These are phyloP conservation scores for Aegilops longissima DNA, from an alignment of 176 grass and related monocot genomes.

Conservation along the genomic window DNA sequence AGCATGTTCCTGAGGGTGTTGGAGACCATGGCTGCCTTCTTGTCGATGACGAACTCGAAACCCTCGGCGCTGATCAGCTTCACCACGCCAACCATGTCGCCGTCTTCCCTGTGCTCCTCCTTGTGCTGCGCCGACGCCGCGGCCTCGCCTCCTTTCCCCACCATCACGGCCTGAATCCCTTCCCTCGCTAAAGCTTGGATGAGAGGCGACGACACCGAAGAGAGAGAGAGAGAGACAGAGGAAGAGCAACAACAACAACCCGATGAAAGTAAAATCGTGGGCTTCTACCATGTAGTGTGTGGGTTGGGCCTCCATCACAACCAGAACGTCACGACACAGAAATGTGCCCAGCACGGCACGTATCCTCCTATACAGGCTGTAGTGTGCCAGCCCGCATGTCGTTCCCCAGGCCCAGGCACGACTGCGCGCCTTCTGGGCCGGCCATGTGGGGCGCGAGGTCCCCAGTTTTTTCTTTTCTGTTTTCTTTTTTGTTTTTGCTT, in stretches of 20 bases:
- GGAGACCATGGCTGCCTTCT: conserved; percentile 94
- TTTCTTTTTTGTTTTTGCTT: too few relatives aligned
- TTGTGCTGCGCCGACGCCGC: not conserved
- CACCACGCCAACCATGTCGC: conserved; percentile 49
- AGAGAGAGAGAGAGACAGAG: not conserved
- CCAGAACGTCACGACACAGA: too few relatives aligned
- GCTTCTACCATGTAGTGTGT: not conserved
- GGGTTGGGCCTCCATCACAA: not conserved
- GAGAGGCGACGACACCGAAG: not conserved
- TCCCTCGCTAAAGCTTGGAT: not conserved
- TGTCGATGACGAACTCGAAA: conserved; percentile 93
- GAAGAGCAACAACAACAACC: not conserved
- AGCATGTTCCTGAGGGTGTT: conserved; percentile 94
- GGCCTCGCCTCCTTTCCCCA: conserved; percentile 21
- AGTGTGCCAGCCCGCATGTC: too few relatives aligned
- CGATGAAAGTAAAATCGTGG: not conserved
- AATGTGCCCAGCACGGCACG: too few relatives aligned
- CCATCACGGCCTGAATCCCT: not conserved
- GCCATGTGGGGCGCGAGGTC: too few relatives aligned
- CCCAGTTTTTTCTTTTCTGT: too few relatives aligned
- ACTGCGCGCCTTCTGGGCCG: too few relatives aligned
- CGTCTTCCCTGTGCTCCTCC: conserved; percentile 12
- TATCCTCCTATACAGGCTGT: too few relatives aligned
- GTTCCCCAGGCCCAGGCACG: too few relatives aligned
- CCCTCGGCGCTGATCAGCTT: conserved; percentile 98